Percentiles rank a stretch among this genome's conserved stretches.
phyloP scores from a whole-genome alignment of 2,329 filamentous ascomycete genomes.

The Metarhizium rileyi region DNA sequence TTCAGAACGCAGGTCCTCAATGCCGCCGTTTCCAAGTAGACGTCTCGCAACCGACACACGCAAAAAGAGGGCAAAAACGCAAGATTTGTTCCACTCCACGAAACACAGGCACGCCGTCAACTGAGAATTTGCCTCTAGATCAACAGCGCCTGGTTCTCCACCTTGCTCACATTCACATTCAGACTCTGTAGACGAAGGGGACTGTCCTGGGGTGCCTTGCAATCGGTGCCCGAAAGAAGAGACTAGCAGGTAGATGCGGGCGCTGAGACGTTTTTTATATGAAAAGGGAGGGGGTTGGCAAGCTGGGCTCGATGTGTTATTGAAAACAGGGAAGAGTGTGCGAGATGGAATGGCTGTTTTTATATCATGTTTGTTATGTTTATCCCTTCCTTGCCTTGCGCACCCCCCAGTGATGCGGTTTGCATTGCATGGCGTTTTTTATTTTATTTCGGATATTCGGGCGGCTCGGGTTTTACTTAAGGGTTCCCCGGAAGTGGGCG shows the following conservation, averaged over 20 bases:
- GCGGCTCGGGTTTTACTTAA: constrained; percentile 20
- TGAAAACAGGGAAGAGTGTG: not conserved
- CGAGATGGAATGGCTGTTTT: not conserved
- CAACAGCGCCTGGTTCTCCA: no score
- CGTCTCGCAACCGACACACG: constrained; percentile 6
- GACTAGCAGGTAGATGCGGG: not conserved
- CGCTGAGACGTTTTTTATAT: not conserved
- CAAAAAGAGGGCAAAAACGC: not conserved
- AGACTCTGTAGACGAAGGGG: not conserved
- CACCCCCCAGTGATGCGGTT: constrained; percentile 24
- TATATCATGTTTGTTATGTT: constrained; percentile 15
- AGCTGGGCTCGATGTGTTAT: not conserved
- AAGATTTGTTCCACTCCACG: not conserved
- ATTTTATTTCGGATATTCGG: constrained; percentile 10
- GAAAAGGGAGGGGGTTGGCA: not conserved
- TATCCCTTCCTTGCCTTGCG: not conserved
- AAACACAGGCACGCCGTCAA: not conserved
- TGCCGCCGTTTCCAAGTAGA: constrained; percentile 47
- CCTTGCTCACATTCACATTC: not conserved
- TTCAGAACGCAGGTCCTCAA: constrained; percentile 95
- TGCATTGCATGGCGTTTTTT: constrained; percentile 29
- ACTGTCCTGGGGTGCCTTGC: not conserved
- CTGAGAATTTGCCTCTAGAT: no score
- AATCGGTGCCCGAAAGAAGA: not conserved
- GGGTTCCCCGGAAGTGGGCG: not conserved